Base-by-base conservation (phyloP, 345 rosid species). In the Lepidium aucheri region DNA sequence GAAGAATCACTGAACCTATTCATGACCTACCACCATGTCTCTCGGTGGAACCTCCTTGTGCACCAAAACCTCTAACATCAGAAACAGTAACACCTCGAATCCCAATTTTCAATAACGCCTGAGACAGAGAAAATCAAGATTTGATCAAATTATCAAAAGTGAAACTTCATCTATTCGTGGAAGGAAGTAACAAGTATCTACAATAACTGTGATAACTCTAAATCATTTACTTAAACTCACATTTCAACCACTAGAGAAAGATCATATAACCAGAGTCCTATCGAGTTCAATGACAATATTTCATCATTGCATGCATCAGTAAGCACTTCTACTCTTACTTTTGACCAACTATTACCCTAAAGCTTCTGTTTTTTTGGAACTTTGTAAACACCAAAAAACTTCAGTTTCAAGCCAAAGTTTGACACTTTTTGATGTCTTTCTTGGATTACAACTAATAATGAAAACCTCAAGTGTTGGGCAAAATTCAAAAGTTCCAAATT, bases 31-130 rank as follows among this genome's bases (percentile, higher is more conserved):
- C 96, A 41, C 87, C 91, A 28, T 84, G 96, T 63, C 91, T 84
- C 80, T 91, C 96, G 1, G 84, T 79, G 40, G 91, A 91, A 51
- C 96, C 91, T 35, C 97, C 96, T 79, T 89, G 90, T 65, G 92
- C 83, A 76, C 96, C 92, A 73, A 87, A 89, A 22, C 96, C 96
- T 69, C 89, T 75, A 69, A 89, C 95, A 80, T 91, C 95, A 60
- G 90, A 91, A 58, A 89, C 87, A 7, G 90, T 91, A 60, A 89
- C 96, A 60, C 98, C 96, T 56, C 95, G 78, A 30, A 87, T 87
- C 30, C 96, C 96, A 75, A 91, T 85, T 62, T 86, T 82, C 66
- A 89, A 65, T 68, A 89, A 69, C 38, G 86, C 92, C 95, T 91
- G 20, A 52, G 60, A 66, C 67, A 42, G 49, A 52, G 20, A 7